Evolutionary conservation across 108 stramenopile genomes (phyloP), one percentile per base, ranked within the genome.

Genomic region (Cyclostephanos tholiformis): DNA sequence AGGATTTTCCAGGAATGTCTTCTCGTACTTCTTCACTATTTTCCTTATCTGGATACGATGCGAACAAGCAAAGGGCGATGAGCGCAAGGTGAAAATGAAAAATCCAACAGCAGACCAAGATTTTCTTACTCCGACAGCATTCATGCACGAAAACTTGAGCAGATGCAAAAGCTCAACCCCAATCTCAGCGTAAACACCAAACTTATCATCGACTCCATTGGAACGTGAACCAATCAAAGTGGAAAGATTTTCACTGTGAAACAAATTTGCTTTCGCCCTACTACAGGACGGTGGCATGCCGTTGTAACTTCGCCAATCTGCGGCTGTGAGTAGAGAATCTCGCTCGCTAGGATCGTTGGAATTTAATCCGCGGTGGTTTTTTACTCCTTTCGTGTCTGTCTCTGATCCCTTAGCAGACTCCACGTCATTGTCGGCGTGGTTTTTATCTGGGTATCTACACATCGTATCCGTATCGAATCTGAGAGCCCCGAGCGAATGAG

Each of bases 161-260:
- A 94, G 74, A 65, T 94, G 93, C 67, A 94, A 61, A 14, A 94
- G 87, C 78, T 94, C 91, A 0, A 90, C 89, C n/a, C 88, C 91
- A 25, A 93, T 71, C 25, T 85, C 83, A 8, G 89, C 85, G 63
- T 86, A 93, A 22, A 85, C 82, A 68, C 83, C 86, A 68, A 91
- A 63, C 56, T 86, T 86, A 69, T 88, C 86, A 11, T 80, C 79
- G 2, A 83, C 72, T 38, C 84, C 76, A 56, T 72, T 35, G 2
- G 68, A 76, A 59, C 71, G 44, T 49, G 38, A 63, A 23, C 77
- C 77, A 50, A 71, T 58, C 29, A 78, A 44, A 9, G 69, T 49
- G n/a, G 29, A 13, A 3, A 78, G 56, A 52, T 72, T 78, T 19
- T 51, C 64, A 6, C 52, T 77, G 0, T 61, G 62, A 57, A 80